Evolutionary conservation across 2,329 filamentous ascomycete genomes (phyloP), one percentile per base, ranked within the genome.

Genomic region (Fusarium burgessii): DNA sequence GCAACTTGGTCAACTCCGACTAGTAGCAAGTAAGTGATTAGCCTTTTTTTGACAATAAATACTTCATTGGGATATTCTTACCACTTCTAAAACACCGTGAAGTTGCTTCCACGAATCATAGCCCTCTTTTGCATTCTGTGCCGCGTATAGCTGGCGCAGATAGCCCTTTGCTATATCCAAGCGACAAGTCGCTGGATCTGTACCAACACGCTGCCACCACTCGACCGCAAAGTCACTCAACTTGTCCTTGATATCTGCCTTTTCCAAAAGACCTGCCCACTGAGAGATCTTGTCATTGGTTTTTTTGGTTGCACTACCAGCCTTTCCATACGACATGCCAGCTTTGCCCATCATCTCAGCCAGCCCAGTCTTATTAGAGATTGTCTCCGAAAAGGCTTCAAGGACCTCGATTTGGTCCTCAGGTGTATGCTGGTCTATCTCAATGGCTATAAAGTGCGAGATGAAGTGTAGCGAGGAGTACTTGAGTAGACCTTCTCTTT

Each of bases 381-480:
- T 7, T 0, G 61, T 47, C 29, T 65, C 64, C 1, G 68, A 67
- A 7, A 78, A 61, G 1, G 65, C 68, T 35, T 77, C 66, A 38
- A 78, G 73, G 1, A 76, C 72, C 42, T 77, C 75, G 1, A 43
- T 63, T 9, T 72, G 59, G 32, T 77, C 67, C 6, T 40, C 33
- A 0, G 42, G 3, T 0, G 73, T 62, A 20, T 77, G 70, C 10
- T 74, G 35, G 0, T 72, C 68, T 2, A 58, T 50, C 1, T 69
- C 41, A n/a, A 76, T 71, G 1, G 35, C 18, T 0, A 13, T 12
- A 43, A 66, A 77, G 15, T 78, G 76, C 15, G 4, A 67, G 32
- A 4, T 33, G 18, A 18, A 42, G 15, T 5, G 64, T 25, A 8
- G 52, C 14, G 9, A 52, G 6, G 14, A 54, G 57, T 29, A 67